These are phyloP conservation scores for Arctostaphylos glauca DNA, from an alignment of 148 eudicot genomes.

Conservation along the genomic window DNA sequence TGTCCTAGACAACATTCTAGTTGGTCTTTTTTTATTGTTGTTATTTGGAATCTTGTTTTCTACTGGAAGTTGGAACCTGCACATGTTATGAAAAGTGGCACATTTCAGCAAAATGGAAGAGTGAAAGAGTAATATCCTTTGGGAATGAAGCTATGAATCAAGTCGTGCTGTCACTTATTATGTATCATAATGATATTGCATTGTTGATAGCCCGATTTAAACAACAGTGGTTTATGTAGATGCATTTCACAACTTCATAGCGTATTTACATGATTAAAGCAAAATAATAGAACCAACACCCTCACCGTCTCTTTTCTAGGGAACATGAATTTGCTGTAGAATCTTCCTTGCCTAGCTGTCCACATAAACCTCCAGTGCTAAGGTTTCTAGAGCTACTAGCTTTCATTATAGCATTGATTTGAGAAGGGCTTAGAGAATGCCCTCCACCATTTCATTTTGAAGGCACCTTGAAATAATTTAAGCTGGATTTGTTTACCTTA, in stretches of 20 bases:
- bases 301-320: neutral
- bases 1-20: constrained; percentile 4
- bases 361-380: neutral
- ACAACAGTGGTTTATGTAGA: neutral
- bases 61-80: neutral
- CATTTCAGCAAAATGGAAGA: neutral
- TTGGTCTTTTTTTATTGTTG: neutral
- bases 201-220: neutral
- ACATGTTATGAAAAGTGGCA: neutral
- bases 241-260: neutral
- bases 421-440: neutral
- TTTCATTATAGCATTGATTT: neutral
- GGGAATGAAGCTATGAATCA: neutral
- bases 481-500: neutral
- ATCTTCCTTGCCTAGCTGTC: neutral
- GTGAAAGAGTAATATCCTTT: neutral
- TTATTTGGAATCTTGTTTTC: neutral
- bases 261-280: neutral
- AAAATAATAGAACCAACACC: neutral
- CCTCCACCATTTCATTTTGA: neutral
- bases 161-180: neutral
- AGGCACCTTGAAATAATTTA: neutral
- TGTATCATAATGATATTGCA: neutral
- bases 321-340: neutral
- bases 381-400: neutral